These are phyloP conservation scores for Alternaria longipes DNA, from an alignment of 2,329 filamentous ascomycete genomes.

Conservation along the genomic window DNA sequence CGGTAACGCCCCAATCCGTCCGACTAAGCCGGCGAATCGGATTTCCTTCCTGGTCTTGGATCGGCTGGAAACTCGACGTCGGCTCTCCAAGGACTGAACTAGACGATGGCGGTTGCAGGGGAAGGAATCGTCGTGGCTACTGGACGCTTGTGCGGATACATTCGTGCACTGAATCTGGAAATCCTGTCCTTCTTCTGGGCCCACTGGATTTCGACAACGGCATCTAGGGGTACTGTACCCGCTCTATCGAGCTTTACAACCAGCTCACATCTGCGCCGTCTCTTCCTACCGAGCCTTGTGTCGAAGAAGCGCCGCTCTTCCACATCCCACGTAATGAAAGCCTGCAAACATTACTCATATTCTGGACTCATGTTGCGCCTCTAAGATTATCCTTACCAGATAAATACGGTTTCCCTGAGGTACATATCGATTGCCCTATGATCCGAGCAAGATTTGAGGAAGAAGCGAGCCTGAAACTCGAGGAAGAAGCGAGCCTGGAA, in stretches of 20 bases:
- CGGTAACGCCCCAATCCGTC: accelerated
- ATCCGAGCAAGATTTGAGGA: not conserved
- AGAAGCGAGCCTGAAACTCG: not conserved
- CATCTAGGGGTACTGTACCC: not conserved
- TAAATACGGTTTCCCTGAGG: too few species aligned
- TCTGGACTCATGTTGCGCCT: not conserved
- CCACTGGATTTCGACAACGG: not conserved
- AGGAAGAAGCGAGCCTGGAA: not conserved
- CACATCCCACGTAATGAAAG: too few species aligned
- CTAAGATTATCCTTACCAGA: too few species aligned
- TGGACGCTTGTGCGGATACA: not conserved
- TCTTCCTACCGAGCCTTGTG: not conserved
- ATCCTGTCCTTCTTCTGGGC: not conserved
- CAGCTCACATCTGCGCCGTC: not conserved
- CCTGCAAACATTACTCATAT: too few species aligned
- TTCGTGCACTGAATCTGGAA: not conserved
- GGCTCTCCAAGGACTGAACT: accelerated
- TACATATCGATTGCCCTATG: not conserved
- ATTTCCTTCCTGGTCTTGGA: not conserved
- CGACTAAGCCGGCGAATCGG: not conserved
- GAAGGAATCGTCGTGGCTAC: too few species aligned
- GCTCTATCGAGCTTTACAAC: not conserved
- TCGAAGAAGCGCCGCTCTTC: not conserved
- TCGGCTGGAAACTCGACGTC: not conserved
- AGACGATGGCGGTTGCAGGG: accelerated